Evolutionary conservation across 495 filamentous ascomycete genomes (phyloP).

Genomic region (Xylaria sp.): DNA sequence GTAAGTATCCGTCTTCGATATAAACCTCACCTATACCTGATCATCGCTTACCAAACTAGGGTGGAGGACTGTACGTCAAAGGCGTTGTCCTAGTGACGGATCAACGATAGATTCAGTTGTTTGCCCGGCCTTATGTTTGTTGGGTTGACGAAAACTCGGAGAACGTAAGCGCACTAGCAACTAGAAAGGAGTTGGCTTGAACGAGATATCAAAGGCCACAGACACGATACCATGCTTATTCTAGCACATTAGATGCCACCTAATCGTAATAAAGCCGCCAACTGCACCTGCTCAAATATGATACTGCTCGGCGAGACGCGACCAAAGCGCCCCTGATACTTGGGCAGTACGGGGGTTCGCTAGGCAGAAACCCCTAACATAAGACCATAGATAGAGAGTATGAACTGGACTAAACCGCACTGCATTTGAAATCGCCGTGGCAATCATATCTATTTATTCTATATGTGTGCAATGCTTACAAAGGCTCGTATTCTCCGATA

Average conservation of each 20-base stretch:
- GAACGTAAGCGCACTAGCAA: not conserved
- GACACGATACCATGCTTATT: not conserved
- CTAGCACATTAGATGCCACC: not conserved
- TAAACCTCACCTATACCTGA: not conserved
- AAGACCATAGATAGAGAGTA: not conserved
- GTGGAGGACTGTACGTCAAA: not conserved
- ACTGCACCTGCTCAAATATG: not conserved
- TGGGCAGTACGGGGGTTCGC: not conserved
- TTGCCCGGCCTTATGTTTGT: not conserved
- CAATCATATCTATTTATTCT: not conserved
- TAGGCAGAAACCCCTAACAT: not conserved
- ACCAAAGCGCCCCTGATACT: not conserved
- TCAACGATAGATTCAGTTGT: not conserved
- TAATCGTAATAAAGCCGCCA: not conserved
- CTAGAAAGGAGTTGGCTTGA: not conserved
- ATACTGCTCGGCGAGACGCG: not conserved
- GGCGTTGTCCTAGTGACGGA: not conserved
- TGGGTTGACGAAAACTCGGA: not conserved
- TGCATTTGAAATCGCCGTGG: not conserved
- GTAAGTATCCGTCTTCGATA: constrained; percentile 5
- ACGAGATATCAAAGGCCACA: not conserved
- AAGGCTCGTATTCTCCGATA: too few species aligned
- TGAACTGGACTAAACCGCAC: not conserved
- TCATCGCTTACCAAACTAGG: constrained; percentile 19
- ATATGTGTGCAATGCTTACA: not conserved